Evolutionary conservation across 2,329 filamentous ascomycete species (phyloP), one percentile per base, ranked within the genome.

Genomic region (Berkeleyomyces rouxiae): DNA sequence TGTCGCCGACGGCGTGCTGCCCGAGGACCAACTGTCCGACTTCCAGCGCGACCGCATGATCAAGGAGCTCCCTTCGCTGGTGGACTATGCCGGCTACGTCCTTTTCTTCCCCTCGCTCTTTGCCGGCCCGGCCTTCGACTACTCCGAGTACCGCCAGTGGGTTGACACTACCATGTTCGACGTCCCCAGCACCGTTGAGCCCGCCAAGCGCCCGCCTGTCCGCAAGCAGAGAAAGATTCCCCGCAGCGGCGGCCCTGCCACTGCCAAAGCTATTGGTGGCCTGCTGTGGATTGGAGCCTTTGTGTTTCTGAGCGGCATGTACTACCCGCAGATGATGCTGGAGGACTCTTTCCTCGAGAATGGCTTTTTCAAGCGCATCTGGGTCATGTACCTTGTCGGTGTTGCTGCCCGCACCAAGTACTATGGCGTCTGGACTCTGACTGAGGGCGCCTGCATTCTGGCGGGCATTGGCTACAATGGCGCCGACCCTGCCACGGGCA

Each of bases 81-180:
- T 96, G 42, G 88, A 97, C 74, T 99, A 87, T 70, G 78, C 86
- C 13, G 93, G 87, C 66, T 99, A 95, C 71, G 89, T 97, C 31
- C 78, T 97, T 61, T 99, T 97, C 79, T 99, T 99, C 72, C 93
- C 93, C 0, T 86, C 88, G 0, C 78, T 99, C 13, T 86, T 97
- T 69, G 88, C 82, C 1, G 93, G 95, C 0, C 93, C 93, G 0
- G 87, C 93, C 0, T 97, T 97, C 71, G 95, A 99, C 72, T 99
- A 87, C 71, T 85, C 86, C 66, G 92, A 99, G 70, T 99, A 97
- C 74, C 84, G 83, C 61, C 84, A 85, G 60, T 99, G 92, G 87
- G 85, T 99, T 66, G 90, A 95, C 69, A 95, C 90, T 2, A 87
- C 85, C 67, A 95, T 99, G 85, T 99, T 99, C 72, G 87, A 95